Conservation (phyloP, 2,329 filamentous ascomycete species). For the Westerdykella sp. region DNA sequence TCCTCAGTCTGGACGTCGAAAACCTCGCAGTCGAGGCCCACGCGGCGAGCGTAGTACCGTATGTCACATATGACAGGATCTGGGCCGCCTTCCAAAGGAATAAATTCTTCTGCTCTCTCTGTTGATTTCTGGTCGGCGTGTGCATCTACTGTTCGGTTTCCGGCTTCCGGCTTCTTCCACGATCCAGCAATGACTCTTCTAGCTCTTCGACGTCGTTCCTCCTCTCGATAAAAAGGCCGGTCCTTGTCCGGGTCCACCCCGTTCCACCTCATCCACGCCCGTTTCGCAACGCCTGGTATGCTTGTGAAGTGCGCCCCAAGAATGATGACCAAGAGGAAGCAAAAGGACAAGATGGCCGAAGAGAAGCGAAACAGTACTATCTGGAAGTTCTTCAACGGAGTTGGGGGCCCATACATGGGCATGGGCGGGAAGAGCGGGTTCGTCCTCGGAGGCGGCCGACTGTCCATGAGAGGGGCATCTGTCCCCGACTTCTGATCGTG, state of each 20-base stretch:
- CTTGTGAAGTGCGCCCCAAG: constrained; percentile 65
- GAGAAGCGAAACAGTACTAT: constrained; percentile 59
- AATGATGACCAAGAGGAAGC: constrained; percentile 71
- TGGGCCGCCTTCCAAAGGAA: constrained; percentile 70
- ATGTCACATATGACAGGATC: constrained; percentile 76
- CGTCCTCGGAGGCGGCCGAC: constrained; percentile 59
- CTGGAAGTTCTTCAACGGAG: constrained; percentile 58
- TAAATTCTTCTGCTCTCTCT: constrained; percentile 50
- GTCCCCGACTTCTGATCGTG: constrained; percentile 39
- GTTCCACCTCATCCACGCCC: constrained; percentile 50
- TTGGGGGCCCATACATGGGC: constrained; percentile 73
- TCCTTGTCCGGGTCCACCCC: constrained; percentile 54
- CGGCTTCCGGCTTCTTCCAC: constrained; percentile 51
- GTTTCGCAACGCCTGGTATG: constrained; percentile 48
- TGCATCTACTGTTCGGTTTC: constrained; percentile 31
- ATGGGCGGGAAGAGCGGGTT: constrained; percentile 80
- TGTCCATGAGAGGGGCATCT: constrained; percentile 40
- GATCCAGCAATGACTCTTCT: constrained; percentile 53
- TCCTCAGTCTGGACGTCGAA: constrained; percentile 89
- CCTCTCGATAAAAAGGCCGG: constrained; percentile 69
- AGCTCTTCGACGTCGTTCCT: constrained; percentile 52
- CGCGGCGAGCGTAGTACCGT: constrained; percentile 77
- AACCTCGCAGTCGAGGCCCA: constrained; percentile 78
- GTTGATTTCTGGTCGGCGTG: constrained; percentile 34
- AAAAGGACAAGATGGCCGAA: constrained; percentile 70